Base-by-base conservation (phyloP, 2,329 filamentous ascomycete species). In the Anthostomella pinea region DNA sequence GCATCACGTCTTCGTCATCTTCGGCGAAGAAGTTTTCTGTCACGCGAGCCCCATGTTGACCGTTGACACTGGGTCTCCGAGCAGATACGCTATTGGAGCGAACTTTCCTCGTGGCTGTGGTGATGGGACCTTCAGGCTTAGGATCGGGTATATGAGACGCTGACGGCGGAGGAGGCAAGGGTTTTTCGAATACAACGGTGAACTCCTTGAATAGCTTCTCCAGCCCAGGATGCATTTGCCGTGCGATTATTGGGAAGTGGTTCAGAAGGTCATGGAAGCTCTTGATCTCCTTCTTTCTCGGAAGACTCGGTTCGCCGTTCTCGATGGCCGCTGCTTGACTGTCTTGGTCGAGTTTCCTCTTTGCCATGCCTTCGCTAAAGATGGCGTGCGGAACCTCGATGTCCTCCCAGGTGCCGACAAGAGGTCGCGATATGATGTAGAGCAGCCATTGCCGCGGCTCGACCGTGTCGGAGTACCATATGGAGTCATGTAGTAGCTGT, bases 401-500 rank as follows among this genome's bases (percentile, higher is more conserved):
- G 33, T 88, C 77, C 55, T 95, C 89, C 71, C 84, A 90, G 1
- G 77, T 75, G 16, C 93, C 93, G 14, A 96, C 77, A 33, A 98
- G 69, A 2, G 93, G 93, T 33, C 80, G 83, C 17, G 91, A 93
- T 46, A 98, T 95, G 64, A 90, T 96, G 73, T 97, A 97, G 42
- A 98, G 76, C 27, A 98, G 79, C 89, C 93, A 98, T 74, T 90
- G 87, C 52, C 89, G 84, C 10, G 87, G 83, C 53, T 97, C 91
- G 53, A 87, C 77, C n/a, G 79, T 81, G 55, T 96, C 87, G 31
- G 88, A 83, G 56, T 94, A 95, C 76, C 88, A 97, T 24, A 95
- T 77, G 23, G 77, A 73, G 63, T 98, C 94, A 57, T 78, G 78
- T 39, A 96, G 70, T 21, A 97, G 70, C 58, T 93, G 89, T 20